Conservation (phyloP, 2,329 filamentous ascomycete species). For the Colletotrichum lindemuthianum region DNA sequence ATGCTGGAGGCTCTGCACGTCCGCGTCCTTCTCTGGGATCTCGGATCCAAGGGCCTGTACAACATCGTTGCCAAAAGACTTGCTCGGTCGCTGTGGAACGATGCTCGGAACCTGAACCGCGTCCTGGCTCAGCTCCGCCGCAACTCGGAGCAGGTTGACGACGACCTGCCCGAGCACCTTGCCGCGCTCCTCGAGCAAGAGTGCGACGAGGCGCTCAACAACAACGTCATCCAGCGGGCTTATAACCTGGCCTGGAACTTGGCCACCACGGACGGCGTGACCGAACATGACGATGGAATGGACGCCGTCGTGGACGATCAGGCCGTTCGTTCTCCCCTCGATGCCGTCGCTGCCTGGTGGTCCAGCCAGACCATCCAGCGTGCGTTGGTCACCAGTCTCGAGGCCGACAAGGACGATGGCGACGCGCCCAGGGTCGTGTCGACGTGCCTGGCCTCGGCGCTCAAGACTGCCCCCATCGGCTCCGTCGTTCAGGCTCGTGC, state of each 20-base stretch:
- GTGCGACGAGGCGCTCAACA: slow-evolving; percentile 83
- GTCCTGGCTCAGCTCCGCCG: slow-evolving; percentile 56
- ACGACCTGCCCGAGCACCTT: slow-evolving; percentile 80
- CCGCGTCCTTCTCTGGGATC: slow-evolving; percentile 86
- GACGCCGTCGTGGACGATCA: slow-evolving; percentile 86
- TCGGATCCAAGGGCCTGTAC: slow-evolving; percentile 72
- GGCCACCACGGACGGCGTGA: slow-evolving; percentile 74
- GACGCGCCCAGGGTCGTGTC: slow-evolving; percentile 50
- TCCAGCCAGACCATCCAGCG: slow-evolving; percentile 77
- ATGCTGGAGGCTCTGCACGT: slow-evolving; percentile 95
- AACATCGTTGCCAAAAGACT: slow-evolving; percentile 78
- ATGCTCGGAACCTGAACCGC: slow-evolving; percentile 74
- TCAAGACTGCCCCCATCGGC: slow-evolving; percentile 79
- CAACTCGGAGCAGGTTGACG: slow-evolving; percentile 61
- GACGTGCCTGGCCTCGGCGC: slow-evolving; percentile 72
- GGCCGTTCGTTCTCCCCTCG: slow-evolving; percentile 85
- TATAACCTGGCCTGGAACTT: slow-evolving; percentile 92
- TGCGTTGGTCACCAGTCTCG: slow-evolving; percentile 72
- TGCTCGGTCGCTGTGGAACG: slow-evolving; percentile 82
- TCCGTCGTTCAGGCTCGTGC: slow-evolving; percentile 75
- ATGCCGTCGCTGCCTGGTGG: slow-evolving; percentile 92
- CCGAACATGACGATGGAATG: slow-evolving; percentile 75
- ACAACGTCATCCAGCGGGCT: slow-evolving; percentile 82
- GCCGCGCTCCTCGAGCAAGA: slow-evolving; percentile 79
- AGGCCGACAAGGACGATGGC: slow-evolving; percentile 58